Base-by-base conservation (phyloP, 495 filamentous ascomycete species). In the Hypoxylon trugodes region DNA sequence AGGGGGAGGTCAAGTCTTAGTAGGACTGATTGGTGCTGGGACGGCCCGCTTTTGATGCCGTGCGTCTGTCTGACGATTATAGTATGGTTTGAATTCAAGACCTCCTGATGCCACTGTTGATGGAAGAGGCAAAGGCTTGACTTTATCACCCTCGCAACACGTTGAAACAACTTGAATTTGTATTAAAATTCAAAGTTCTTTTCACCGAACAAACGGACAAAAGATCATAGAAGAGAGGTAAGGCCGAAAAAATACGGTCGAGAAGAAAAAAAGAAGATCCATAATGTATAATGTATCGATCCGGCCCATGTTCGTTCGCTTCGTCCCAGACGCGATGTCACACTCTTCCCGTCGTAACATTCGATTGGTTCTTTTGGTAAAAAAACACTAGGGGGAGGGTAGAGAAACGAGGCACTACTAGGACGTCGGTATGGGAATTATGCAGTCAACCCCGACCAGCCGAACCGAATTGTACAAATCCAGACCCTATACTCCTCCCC, bases 151-250 rank as follows among this genome's bases (percentile, higher is more conserved):
- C 21, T 42, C 13, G 33, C 46, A 12, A 46, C 22, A 16, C 21
- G 13, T 32, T 10, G 37, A 12, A 58, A 36, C 26, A 25, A 38
- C 36, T 37, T 45, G 4, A 9, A 45, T 35, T 54, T 42, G 2
- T 42, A 12, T 48, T 54, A 49, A 28, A 28, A 49, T 48, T 43
- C 50, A 8, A 13, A 18, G 9, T 32, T 65, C 49, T 41, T 45
- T 30, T 50, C 61, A 65, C 24, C 30, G 15, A 49, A 53, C 6
- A 15, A 49, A 53, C 6, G 21, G 16, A 51, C 35, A 13, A 52
- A 26, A 68, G 16, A 61, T n/a, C 35, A 64, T 41, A 40, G 22
- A 69, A 59, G 33, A 51, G 61, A 57, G 48, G 22, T 59, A 41
- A 42, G n/a, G 54, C n/a, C n/a, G n/a, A n/a, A 16, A 30, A 40